Evolutionary conservation across 306 rosid species (phyloP).

Genomic region (Gastrolobium villosum): DNA sequence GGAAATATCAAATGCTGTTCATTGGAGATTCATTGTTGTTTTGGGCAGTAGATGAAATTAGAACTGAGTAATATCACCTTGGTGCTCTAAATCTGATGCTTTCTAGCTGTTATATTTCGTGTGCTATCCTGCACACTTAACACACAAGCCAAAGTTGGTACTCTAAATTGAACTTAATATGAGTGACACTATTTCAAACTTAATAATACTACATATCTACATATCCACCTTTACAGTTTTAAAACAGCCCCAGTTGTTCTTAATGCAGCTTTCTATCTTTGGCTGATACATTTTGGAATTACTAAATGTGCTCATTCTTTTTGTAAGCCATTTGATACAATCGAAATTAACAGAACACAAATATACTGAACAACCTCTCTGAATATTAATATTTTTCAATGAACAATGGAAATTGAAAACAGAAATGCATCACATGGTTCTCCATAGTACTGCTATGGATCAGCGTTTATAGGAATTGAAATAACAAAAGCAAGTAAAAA

Average conservation of each 20-base stretch:
- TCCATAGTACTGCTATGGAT: too few relatives aligned
- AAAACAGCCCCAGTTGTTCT: neutral
- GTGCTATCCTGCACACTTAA: neutral
- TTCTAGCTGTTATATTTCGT: slow-evolving; percentile 1
- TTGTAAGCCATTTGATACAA: neutral
- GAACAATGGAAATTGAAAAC: too few relatives aligned
- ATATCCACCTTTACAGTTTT: neutral
- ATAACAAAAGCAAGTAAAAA: too few relatives aligned
- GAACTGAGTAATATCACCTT: slow-evolving; percentile 15
- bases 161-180: neutral
- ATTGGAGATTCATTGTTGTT: neutral
- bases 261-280: neutral
- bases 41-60: slow-evolving; percentile 9
- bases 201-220: neutral
- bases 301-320: slow-evolving; percentile 1
- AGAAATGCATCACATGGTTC: too few relatives aligned
- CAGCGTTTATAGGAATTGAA: too few relatives aligned
- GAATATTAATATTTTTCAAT: too few relatives aligned
- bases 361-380: too few relatives aligned
- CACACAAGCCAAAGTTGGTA: neutral
- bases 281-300: slow-evolving; percentile 11
- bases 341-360: too few relatives aligned
- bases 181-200: neutral
- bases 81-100: slow-evolving; percentile 9
- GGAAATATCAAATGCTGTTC: slow-evolving; percentile 23